Evolutionary conservation across 2,329 filamentous ascomycete genomes (phyloP), one percentile per base, ranked within the genome.

Genomic region (Fusarium beomiforme): DNA sequence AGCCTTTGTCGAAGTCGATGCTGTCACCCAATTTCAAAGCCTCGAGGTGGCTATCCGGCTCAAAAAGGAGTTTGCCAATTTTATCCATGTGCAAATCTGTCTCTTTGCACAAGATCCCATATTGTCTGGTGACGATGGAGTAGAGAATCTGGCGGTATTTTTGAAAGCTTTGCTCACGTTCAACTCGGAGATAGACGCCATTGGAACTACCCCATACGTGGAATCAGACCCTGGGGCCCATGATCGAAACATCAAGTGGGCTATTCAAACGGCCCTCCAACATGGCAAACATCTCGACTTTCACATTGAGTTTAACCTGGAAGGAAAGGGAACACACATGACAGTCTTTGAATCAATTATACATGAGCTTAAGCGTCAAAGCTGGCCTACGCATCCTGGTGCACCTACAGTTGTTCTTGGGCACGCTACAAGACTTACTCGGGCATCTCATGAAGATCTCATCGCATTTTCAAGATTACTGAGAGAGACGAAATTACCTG

Each of bases 81-180:
- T 67, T n/a, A 1, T 67, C 1, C 8, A 11, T 7, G 2, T 67
- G 2, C 64, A 68, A 24, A 63, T 67, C 1, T 67, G 64, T 11
- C 42, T 42, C 17, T 67, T 67, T 12, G 63, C 64, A 3, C 64
- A 67, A n/a, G 64, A 67, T 13, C 56, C 64, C 3, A 63, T 67
- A 3, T 67, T 67, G 10, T 63, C 63, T 8, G 50, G 56, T 6
- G 47, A 56, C 1, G 13, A 68, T 12, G 64, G 63, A 2, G 37
- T 63, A 6, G 13, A 24, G 0, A 63, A 67, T 21, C 29, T 47
- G 2, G 11, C 1, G 3, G 26, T 63, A 6, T 17, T 67, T 2
- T 7, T 12, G 3, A 17, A 31, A 0, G 56, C 63, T 4, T 21
- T 29, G 2, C 4, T 19, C 8, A 33, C 24, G 2, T 60, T 53